Percentiles rank a stretch among this genome's conserved stretches.
These are phyloP conservation scores for Thelephora ganbajun DNA, from an alignment of 768 basidiomycete genomes.

Conservation along the genomic window DNA sequence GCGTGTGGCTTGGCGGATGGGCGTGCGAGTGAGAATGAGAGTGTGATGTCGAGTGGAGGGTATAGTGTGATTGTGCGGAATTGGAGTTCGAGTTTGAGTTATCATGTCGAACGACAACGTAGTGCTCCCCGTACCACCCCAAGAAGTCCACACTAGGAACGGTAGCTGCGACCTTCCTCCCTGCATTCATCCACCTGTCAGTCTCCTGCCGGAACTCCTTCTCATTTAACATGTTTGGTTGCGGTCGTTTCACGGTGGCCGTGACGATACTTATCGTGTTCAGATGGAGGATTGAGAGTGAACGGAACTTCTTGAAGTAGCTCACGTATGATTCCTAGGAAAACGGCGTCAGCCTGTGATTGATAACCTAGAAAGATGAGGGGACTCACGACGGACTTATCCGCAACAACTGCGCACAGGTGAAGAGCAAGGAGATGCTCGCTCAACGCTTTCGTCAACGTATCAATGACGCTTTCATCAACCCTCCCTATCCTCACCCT, in stretches of 20 bases:
- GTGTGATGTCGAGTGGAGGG: too few species aligned
- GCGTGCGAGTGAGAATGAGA: too few species aligned
- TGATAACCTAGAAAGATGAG: neutral
- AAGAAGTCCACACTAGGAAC: slow-evolving; percentile 47
- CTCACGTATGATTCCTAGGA: slow-evolving; percentile 39
- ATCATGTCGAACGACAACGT: slow-evolving; percentile 36
- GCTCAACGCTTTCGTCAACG: slow-evolving; percentile 18
- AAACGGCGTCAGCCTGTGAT: neutral
- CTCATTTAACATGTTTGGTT: slow-evolving; percentile 42
- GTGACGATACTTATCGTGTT: slow-evolving; percentile 15
- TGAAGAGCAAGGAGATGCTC: slow-evolving; percentile 38
- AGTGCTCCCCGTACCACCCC: slow-evolving; percentile 65
- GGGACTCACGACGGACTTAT: slow-evolving; percentile 32
- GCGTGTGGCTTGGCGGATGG: too few species aligned
- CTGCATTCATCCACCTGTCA: slow-evolving; percentile 37
- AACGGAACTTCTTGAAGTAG: slow-evolving; percentile 30
- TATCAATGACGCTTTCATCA: slow-evolving; percentile 20
- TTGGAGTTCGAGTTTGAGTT: neutral
- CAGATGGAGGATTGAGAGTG: slow-evolving; percentile 48
- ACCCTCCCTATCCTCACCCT: slow-evolving; percentile 43
- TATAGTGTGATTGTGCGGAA: too few species aligned
- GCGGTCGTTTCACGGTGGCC: slow-evolving; percentile 32
- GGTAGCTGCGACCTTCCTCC: slow-evolving; percentile 32
- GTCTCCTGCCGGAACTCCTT: slow-evolving; percentile 46
- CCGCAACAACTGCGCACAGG: slow-evolving; percentile 34